Evolutionary conservation across 345 rosid genomes (phyloP), one percentile per base, ranked within the genome.

Genomic region (Salix purpurea): DNA sequence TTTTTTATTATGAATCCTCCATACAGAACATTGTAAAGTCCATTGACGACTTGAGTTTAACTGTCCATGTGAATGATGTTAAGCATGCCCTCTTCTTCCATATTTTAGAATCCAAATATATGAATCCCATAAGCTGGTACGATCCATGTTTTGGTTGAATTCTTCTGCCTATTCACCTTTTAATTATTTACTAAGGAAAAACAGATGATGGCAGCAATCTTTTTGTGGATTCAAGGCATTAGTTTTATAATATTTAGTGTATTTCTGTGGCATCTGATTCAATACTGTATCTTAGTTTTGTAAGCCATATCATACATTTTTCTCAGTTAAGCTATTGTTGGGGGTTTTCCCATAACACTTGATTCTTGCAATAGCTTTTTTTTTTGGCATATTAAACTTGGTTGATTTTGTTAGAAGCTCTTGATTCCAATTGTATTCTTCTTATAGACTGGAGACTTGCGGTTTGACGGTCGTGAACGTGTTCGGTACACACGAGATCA

Each of bases 401-500:
- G 37, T 56, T 40, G 2, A 32, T 40, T 37, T 65, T 7, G 70
- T 16, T 80, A 28, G 42, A 69, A 18, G 62, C 74, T 69, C 74
- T 78, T 69, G 68, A 75, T 37, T 67, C 54, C 39, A 6, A 58
- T 5, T 65, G 37, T 66, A 76, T 77, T 70, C 52, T 74, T 76
- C 21, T 81, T 85, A 26, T 74, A 92, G 98, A 82, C 86, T 81
- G 94, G 95, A 65, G 96, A 89, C 78, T 77, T 84, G 0, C 84
- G 89, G 69, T 87, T 89, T 78, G 94, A 91, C 52, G 92, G 79
- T 52, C 90, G 69, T 73, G 98, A 93, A 67, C 78, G 85, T 54
- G 80, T 95, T 79, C 84, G 77, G 50, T 93, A 86, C 84, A 83
- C 91, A n/a, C 78, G 88, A 69, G 93, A 95, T 30, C 97, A 90